A percentile compares a stretch with the other conserved stretches of the same genome.
phyloP scores from a whole-genome alignment of 208 protist genomes.

The Acanthamoeba triangularis region DNA sequence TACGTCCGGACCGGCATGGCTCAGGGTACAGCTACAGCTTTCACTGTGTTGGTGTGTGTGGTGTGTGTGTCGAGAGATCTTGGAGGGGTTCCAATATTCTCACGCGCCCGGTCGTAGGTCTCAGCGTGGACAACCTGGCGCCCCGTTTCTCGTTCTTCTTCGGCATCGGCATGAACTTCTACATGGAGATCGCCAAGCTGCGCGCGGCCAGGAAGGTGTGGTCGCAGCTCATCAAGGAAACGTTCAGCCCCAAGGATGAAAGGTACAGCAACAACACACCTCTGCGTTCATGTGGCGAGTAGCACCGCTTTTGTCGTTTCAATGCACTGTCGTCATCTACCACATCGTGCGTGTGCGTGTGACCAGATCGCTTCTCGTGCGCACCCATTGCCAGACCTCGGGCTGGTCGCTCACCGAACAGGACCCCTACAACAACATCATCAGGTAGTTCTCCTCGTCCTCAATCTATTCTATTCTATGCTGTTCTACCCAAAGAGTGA shows the following conservation, averaged over 20 bases:
- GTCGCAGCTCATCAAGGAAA: constrained; percentile 95
- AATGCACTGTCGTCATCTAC: too few species aligned
- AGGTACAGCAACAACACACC: constrained; percentile 76
- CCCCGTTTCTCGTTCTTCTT: constrained; percentile 97
- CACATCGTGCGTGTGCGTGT: too few species aligned
- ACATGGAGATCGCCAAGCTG: constrained; percentile 97
- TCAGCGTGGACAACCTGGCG: constrained; percentile 96
- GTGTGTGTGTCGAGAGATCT: too few species aligned
- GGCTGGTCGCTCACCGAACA: constrained; percentile 98
- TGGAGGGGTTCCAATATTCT: too few species aligned
- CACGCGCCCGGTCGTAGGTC: constrained; percentile 78
- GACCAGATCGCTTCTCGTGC: constrained; percentile 91
- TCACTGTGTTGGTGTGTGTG: neutral
- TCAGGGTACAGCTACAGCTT: neutral
- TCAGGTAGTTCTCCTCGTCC: constrained; percentile 86
- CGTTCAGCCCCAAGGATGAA: constrained; percentile 95
- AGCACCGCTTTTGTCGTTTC: too few species aligned
- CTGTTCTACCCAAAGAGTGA: neutral
- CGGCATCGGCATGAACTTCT: constrained; percentile 98
- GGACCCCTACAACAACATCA: constrained; percentile 98
- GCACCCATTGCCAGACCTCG: constrained; percentile 98
- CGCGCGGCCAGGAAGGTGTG: constrained; percentile 96
- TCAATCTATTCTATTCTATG: too few species aligned
- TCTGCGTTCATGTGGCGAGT: constrained; percentile 82
- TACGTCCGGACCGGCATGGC: constrained; percentile 92